Evolutionary conservation across 2,329 filamentous ascomycete genomes (phyloP).

Genomic region (Aspergillus caelatus): DNA sequence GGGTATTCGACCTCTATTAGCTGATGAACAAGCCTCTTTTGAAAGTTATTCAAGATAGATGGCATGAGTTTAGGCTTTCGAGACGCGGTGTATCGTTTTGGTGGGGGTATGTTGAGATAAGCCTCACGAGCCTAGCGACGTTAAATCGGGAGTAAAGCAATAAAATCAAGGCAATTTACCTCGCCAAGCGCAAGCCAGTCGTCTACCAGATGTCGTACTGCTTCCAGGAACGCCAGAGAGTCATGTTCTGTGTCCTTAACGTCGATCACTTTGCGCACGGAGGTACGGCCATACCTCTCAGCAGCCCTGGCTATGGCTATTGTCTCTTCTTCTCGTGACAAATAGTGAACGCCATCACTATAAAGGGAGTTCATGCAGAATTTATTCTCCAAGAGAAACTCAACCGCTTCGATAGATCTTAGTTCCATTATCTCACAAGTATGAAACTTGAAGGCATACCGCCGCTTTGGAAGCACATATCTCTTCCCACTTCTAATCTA

Average conservation of each 20-base stretch:
- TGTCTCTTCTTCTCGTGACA: constrained; percentile 62
- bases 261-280: constrained; percentile 46
- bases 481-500: constrained; percentile 61
- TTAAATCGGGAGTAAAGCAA: constrained; percentile 2
- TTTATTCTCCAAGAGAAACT: constrained; percentile 61
- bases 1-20: constrained; percentile 64
- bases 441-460: constrained; percentile 34
- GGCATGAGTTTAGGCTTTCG: constrained; percentile 24
- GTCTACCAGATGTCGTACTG: constrained; percentile 49
- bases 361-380: constrained; percentile 63
- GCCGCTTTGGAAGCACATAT: constrained; percentile 60
- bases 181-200: constrained; percentile 45
- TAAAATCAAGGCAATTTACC: constrained; percentile 15
- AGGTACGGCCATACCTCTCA: constrained; percentile 42
- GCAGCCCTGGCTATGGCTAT: constrained; percentile 49
- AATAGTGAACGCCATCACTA: constrained; percentile 61
- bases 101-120: constrained; percentile 51
- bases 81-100: constrained; percentile 23
- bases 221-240: constrained; percentile 54
- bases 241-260: constrained; percentile 57
- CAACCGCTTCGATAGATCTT: constrained; percentile 48
- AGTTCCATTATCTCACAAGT: constrained; percentile 7
- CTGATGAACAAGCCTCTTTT: constrained; percentile 68
- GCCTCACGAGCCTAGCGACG: constrained; percentile 27
- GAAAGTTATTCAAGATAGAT: constrained; percentile 56